These are phyloP conservation scores for Adansonia gregorii DNA, from an alignment of 441 rosid species.

Conservation along the genomic window DNA sequence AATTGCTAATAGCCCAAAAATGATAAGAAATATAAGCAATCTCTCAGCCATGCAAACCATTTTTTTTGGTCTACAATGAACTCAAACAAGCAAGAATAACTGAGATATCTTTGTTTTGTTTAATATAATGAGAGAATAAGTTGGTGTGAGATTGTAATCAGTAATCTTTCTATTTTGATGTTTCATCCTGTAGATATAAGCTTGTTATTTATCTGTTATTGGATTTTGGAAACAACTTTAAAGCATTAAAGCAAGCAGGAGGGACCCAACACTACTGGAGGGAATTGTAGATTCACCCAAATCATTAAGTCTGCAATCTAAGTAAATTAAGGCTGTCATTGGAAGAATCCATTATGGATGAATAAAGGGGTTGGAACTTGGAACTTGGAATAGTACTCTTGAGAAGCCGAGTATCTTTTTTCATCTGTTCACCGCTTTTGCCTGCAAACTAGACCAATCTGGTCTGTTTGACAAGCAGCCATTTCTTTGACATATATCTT, in stretches of 20 bases:
- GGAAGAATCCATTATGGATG: conserved; percentile 74
- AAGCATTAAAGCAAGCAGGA: conserved; percentile 52
- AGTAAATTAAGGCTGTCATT: conserved; percentile 66
- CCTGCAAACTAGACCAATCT: conserved; percentile 35
- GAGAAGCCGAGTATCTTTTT: conserved; percentile 78
- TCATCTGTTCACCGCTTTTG: conserved; percentile 49
- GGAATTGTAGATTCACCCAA: conserved; percentile 52
- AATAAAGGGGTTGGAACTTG: conserved; percentile 52
- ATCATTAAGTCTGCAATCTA: conserved; percentile 54
- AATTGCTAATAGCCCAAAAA: conserved; percentile 56
- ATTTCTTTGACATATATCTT: no score
- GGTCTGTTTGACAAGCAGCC: not conserved
- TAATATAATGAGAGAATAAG: conserved; percentile 48
- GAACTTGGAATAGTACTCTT: conserved; percentile 47
- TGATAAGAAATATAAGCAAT: conserved; percentile 56
- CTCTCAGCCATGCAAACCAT: conserved; percentile 53
- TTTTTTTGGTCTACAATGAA: conserved; percentile 24
- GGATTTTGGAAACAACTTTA: conserved; percentile 63
- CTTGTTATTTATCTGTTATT: conserved; percentile 56
- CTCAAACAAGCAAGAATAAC: conserved; percentile 37
- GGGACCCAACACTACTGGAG: conserved; percentile 52
- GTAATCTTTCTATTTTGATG: conserved; percentile 38
- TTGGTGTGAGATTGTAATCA: conserved; percentile 42
- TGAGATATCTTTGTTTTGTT: conserved; percentile 40
- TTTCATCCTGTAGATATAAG: conserved; percentile 62